A percentile compares a stretch with the other conserved stretches of the same genome.
Conservation (phyloP, 306 rosid genomes). For the Cercis canadensis region DNA sequence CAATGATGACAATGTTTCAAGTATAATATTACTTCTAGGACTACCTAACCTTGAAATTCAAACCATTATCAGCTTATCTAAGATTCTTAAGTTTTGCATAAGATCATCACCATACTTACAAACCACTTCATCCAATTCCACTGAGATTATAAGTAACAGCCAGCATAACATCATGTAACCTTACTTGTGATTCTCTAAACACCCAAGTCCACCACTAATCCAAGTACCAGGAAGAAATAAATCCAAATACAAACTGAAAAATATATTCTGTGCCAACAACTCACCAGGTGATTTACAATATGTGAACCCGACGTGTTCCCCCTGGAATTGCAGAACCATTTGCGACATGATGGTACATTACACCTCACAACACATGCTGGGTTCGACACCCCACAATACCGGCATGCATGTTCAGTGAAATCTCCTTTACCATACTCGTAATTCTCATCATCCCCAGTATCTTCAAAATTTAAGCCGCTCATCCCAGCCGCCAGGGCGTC, state of each 20-base stretch:
- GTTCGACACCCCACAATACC: constrained; percentile 96
- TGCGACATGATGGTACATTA: constrained; percentile 95
- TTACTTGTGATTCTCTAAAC: constrained; percentile 1
- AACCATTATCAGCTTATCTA: not conserved
- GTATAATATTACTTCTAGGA: too few species aligned
- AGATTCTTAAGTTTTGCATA: constrained; percentile 16
- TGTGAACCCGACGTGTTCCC: constrained; percentile 99
- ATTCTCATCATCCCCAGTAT: constrained; percentile 86
- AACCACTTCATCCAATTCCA: too few species aligned
- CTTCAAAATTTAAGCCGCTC: constrained; percentile 95
- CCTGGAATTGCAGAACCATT: constrained; percentile 97
- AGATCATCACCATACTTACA: not conserved
- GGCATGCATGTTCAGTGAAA: constrained; percentile 94
- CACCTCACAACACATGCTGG: constrained; percentile 99
- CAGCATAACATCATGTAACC: not conserved
- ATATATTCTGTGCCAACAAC: constrained; percentile 18
- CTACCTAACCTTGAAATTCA: not conserved
- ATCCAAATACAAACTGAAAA: too few species aligned
- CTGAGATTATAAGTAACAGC: not conserved
- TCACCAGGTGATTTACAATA: constrained; percentile 95
- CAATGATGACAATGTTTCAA: not conserved
- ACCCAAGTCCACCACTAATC: constrained; percentile 5
- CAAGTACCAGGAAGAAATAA: too few species aligned
- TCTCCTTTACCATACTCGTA: constrained; percentile 88
- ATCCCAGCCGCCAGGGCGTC: constrained; percentile 83